Base-by-base conservation (phyloP, 441 rosid species). In the Gossypium davidsonii region DNA sequence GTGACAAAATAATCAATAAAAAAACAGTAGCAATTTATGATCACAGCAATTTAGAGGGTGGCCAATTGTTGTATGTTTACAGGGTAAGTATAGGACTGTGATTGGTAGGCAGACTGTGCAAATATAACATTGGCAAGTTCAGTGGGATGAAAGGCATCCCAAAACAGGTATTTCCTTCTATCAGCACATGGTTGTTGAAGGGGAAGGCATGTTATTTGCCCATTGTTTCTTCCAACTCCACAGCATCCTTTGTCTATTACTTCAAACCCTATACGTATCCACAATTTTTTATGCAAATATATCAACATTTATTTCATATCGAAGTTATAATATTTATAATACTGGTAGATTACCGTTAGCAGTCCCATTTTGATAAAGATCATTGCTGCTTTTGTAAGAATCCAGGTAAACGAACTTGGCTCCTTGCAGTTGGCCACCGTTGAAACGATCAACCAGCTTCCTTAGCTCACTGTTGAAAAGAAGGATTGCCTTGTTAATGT, bases 111-210 rank as follows among this genome's bases (percentile, higher is more conserved):
- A 9, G 88, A 58, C 73, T 86, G 84, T 4, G 96, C 97, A 0
- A 89, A 75, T 20, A 79, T 2, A 63, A 86, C 76, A n/a, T 93
- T 93, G 0, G 94, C 93, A 0, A 69, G 12, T 71, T 93, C 96
- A 0, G 98, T 91, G 3, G 94, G 98, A 74, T 94, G 98, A 70
- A 93, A 93, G 4, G 97, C 95, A 59, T 91, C 98, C 98, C 97
- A 93, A 9, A 88, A 93, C 34, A 93, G 75, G 81, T 90, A 91
- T 74, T 84, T 91, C 7, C 76, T 79, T 15, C 97, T 82, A 78
- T 90, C 83, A 11, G 63, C n/a, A 52, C 97, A 91, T 1, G 91
- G 80, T 64, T 79, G 86, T 69, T 89, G 90, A 46, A 90, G 80
- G 2, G 98, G 98, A 61, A 91, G 86, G 80, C 97, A 94, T 0